Evolutionary conservation across 1,139 yeast species (phyloP), one percentile per base, ranked within the genome.

Genomic region (Diutina mesorugosa): DNA sequence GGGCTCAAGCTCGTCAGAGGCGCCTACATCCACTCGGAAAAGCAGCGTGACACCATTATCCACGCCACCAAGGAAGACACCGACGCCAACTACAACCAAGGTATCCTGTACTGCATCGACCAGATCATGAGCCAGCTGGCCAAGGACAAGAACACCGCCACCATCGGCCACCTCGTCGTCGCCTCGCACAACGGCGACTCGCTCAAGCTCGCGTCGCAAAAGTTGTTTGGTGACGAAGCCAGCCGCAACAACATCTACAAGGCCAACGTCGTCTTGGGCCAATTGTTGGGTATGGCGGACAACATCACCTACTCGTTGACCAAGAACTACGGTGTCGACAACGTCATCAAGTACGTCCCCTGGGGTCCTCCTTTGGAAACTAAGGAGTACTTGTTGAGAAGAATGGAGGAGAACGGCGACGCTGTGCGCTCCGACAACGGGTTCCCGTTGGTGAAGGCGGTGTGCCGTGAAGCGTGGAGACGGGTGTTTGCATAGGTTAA

Each of bases 321-420:
- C 60, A 72, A 76, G 56, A 77, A 83, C 56, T 77, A 81, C 62
- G 80, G 83, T 54, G 89, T 83, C 59, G 84, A 80, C 62, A 87
- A 87, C 65, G 88, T 93, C 58, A 85, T 91, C 72, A 91, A 91
- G 71, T 93, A 91, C 68, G 97, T 93, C 61, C 96, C 98, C 18
- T 93, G 98, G 97, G 98, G 98, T 9, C 98, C 98, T 47, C 95
- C 96, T 58, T 73, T 83, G 63, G 98, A 93, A 72, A 90, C 97
- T 58, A 90, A 89, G 73, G 96, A 90, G 63, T 93, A 93, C 68
- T 74, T 93, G 63, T 76, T 86, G 61, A 85, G 99, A 76, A 82
- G 99, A 72, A 77, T 93, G 62, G 97, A 91, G 72, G 99, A 93
- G 73, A 93, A 93, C 66, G 97, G 97, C 41, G 97, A 91, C 70